Base-by-base conservation (phyloP, 495 filamentous ascomycete species). In the Daldinia concentrica region DNA sequence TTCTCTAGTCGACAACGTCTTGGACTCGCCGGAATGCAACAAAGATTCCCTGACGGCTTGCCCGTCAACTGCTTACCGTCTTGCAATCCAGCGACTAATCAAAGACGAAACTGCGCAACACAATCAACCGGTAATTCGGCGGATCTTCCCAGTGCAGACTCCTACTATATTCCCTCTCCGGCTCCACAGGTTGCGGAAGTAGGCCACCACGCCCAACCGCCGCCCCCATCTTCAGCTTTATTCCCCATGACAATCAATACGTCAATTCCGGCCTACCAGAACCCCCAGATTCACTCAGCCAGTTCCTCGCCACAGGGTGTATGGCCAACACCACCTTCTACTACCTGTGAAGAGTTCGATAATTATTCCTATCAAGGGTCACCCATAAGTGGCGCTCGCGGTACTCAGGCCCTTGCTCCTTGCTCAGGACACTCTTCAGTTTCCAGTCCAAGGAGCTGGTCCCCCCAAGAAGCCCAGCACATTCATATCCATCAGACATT, bases 311-410 rank as follows among this genome's bases (percentile, higher is more conserved):
- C 71, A 9, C 66, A 70, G 24, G 34, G 62, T 59, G 48, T 67
- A 51, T 67, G 58, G 62, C 61, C 71, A 4, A 74, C 71, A 9
- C 71, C 71, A 11, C 71, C 71, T n/a, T 71, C 71, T n/a, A 74
- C 66, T 12, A 60, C 62, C 6, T 71, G 56, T 57, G 71, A 74
- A 62, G 72, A 75, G 4, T 19, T 63, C 4, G 70, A 76, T 2
- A 22, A 56, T 4, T 73, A 65, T 26, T 67, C 69, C 8, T 76
- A 64, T 43, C 65, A 70, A 45, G 65, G 60, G 17, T 76, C 74
- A 6, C 73, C 73, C 4, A 22, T 45, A 0, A 69, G 66, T 36
- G 61, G 29, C 14, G 17, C 27, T 12, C 37, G 54, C 26, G 59
- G 62, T 14, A 14, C 17, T 14, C 54, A 43, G n/a, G 15, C 58